Evolutionary conservation across 768 basidiomycete species (phyloP), one percentile per base, ranked within the genome.

Genomic region (Mycena capillaripes): DNA sequence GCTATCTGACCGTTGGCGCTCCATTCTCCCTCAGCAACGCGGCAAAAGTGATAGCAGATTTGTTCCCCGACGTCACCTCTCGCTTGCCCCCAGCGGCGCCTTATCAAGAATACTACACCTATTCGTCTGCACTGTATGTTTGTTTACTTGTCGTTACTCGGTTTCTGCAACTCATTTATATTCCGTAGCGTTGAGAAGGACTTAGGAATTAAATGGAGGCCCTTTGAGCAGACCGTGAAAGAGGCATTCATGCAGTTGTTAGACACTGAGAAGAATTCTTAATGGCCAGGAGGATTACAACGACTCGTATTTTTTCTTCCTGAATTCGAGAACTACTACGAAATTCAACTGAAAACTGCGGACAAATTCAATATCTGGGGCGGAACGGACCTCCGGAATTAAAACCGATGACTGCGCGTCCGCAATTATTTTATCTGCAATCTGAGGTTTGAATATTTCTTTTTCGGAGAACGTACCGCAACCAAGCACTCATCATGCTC

Each of bases 221-320:
- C 68, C 11, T 62, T 69, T 10, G 68, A 69, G 27, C 50, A 62
- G 29, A 69, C 68, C 0, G 38, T 69, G 16, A 62, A 69, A 52
- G 68, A 69, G 40, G n/a, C 68, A 9, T 69, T 68, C 23, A 42
- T 58, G 58, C 66, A 68, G 44, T 42, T 68, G 66, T 42, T 68
- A 38, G 27, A 65, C 38, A 38, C 63, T 27, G 63, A 65, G 32
- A 29, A 30, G 11, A 55, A 65, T 23, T 55, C 32, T 3, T 44
- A 27, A 27, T 17, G 4, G n/a, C n/a, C n/a, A n/a, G n/a, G n/a
- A n/a, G n/a, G n/a, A n/a, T n/a, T n/a, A n/a, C n/a, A n/a, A n/a
- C n/a, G n/a, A n/a, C n/a, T n/a, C n/a, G n/a, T n/a, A n/a, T n/a
- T n/a, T n/a, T n/a, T n/a, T n/a, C n/a, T n/a, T n/a, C n/a, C n/a